Evolutionary conservation across 2,329 filamentous ascomycete species (phyloP), one percentile per base, ranked within the genome.

Genomic region (Sporothrix luriei): DNA sequence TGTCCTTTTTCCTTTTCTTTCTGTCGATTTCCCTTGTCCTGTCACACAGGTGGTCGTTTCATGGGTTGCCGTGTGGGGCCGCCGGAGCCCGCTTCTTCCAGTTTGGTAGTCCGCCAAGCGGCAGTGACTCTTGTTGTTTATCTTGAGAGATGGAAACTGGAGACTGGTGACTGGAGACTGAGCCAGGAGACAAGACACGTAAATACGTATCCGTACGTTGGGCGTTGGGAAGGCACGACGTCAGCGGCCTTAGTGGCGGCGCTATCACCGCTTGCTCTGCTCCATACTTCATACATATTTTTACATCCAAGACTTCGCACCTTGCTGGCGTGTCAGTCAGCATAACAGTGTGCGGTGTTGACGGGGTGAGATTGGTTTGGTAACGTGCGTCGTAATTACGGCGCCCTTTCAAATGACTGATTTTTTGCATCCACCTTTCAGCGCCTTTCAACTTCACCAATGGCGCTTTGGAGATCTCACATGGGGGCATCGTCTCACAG

Each of bases 1-100:
- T 43, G 1, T 46, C 14, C 40, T 14, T 43, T 43, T 43, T 43
- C 40, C 40, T 10, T 16, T 46, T 13, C 40, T 46, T 46, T 46
- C 40, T 46, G 1, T 46, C 40, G 13, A 16, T 46, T 48, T 48
- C 43, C 13, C 14, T 48, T 19, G 13, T 33, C 43, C 43, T 14
- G 52, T 38, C 16, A 10, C 59, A 21, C 40, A 19, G 16, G 33
- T 9, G 33, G 33, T 33, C 33, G 33, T 33, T 33, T 7, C 19
- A 65, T 7, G 46, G 46, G 26, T 21, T 65, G 38, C 33, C 38
- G 46, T 33, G 62, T 65, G 46, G 62, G 62, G 62, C 62, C 62
- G 43, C 14, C 38, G 62, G 62, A 29, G 46, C n/a, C 26, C 62
- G 33, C 33, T 33, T 51, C 46, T 38, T 65, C 46, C 24, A 3